Evolutionary conservation across 116 monocot genomes (phyloP), one percentile per base, ranked within the genome.

Genomic region (Posidonia oceanica): DNA sequence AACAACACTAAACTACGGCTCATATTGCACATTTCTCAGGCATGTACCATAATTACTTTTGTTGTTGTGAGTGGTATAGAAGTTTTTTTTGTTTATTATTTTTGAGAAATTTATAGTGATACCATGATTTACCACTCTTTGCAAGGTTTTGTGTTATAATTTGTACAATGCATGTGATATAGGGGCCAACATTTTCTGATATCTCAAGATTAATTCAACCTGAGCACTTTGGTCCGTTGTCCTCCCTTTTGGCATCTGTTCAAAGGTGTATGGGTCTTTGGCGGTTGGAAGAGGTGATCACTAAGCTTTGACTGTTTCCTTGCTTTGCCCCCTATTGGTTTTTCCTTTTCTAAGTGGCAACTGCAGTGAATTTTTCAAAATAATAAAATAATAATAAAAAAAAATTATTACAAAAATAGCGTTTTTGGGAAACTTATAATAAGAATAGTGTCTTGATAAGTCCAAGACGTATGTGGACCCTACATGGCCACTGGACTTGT

Each of bases 201-300:
- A 81, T 87, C 29, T 79, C 85, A 79, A 72, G 68, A 51, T 79
- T 84, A 57, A 80, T 89, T 14, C 79, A 70, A 22, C 75, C 73
- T 67, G 80, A 77, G 62, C 82, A 85, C 75, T 2, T 83, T 56
- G 69, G 71, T 76, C 59, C 82, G 18, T 77, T 93, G 18, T 93
- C 89, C 74, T 89, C 81, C 39, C 84, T 89, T 75, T 41, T 89
- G 44, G 84, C 93, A 69, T 84, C 81, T 39, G 60, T 85, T 10
- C 79, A 84, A 64, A 80, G 89, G 66, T 67, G 73, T 36, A 65
- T 86, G 77, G 93, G 93, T 2, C 73, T 93, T 69, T 89, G 89
- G 89, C 93, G 89, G 39, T 67, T 93, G 68, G 72, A 87, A 71
- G 93, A 89, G 93, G 93, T 93, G 74, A 48, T 29, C 12, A 13